Conservation (phyloP, 176 grass and related monocot genomes). For the Triticum dicoccoides region DNA sequence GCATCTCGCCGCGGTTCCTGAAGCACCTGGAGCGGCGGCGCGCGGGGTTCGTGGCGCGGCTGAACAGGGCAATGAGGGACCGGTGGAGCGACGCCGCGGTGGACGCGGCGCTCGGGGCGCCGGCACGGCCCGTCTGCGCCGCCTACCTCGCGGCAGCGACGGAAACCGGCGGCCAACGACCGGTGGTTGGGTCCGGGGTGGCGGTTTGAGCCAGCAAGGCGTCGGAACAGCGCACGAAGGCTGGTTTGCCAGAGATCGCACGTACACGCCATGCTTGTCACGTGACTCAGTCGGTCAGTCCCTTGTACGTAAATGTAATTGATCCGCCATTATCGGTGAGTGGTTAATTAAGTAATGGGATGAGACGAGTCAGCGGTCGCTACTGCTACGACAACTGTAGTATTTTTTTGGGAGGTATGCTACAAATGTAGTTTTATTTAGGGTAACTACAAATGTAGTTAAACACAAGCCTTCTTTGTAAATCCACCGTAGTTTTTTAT, state of each 20-base stretch:
- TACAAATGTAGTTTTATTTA: too few species aligned
- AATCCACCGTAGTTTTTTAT: neutral
- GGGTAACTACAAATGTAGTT: too few species aligned
- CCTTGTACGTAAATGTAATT: neutral
- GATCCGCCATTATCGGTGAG: neutral
- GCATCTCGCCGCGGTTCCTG: conserved; percentile 42
- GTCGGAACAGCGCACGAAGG: too few species aligned
- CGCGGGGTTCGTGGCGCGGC: conserved; percentile 51
- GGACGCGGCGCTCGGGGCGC: conserved; percentile 44
- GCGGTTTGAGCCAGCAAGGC: neutral
- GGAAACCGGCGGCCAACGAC: neutral
- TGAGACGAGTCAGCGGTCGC: neutral
- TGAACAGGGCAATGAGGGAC: conserved; percentile 73
- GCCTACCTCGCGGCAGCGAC: conserved; percentile 5
- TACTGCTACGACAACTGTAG: too few species aligned
- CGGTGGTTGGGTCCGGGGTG: conserved; percentile 23
- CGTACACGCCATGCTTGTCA: neutral
- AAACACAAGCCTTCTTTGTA: too few species aligned
- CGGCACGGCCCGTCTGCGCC: conserved; percentile 23
- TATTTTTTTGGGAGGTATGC: too few species aligned
- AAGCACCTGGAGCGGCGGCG: conserved; percentile 45
- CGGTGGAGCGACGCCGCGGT: conserved; percentile 55
- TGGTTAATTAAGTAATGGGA: neutral
- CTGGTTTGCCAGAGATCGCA: too few species aligned
- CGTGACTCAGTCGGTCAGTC: neutral